Percentiles rank a stretch among this genome's conserved stretches.
Evolutionary conservation across 495 filamentous ascomycete species (phyloP).

Genomic region (Hypoxylon lenormandii): DNA sequence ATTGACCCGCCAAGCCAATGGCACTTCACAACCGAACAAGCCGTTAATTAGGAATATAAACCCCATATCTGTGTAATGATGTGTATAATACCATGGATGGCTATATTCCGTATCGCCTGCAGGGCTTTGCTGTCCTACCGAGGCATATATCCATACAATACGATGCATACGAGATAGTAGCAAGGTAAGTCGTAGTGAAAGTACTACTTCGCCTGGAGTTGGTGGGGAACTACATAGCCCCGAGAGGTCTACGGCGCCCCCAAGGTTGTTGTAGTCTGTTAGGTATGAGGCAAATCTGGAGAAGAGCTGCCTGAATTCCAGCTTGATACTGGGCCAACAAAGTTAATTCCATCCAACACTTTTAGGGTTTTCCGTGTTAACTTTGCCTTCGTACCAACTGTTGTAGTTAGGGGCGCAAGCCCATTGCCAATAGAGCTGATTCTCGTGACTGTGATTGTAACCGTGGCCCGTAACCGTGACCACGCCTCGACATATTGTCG

Average conservation of each 20-base stretch:
- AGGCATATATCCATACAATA: background rate
- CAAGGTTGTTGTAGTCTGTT: background rate
- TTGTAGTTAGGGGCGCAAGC: background rate
- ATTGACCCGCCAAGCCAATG: too few relatives aligned
- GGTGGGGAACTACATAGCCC: conserved; percentile 44
- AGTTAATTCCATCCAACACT: background rate
- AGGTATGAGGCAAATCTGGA: conserved; percentile 21
- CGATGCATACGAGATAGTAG: conserved; percentile 2
- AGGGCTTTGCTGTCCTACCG: background rate
- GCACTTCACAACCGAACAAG: background rate
- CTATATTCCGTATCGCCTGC: background rate
- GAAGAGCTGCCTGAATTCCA: conserved; percentile 2
- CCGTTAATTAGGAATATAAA: background rate
- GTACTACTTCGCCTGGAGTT: conserved; percentile 38
- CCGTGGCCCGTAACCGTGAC: conserved; percentile 13
- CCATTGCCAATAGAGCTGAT: conserved; percentile 17
- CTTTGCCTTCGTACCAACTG: background rate
- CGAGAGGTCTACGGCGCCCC: background rate
- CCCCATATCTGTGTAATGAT: background rate
- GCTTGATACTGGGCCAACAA: background rate
- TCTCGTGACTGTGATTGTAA: conserved; percentile 10
- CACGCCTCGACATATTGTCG: conserved; percentile 6
- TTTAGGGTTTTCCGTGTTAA: background rate
- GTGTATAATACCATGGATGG: background rate
- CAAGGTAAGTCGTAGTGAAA: conserved; percentile 7